Evolutionary conservation across 2,329 filamentous ascomycete species (phyloP).

Genomic region (Pyrenochaeta sp.): DNA sequence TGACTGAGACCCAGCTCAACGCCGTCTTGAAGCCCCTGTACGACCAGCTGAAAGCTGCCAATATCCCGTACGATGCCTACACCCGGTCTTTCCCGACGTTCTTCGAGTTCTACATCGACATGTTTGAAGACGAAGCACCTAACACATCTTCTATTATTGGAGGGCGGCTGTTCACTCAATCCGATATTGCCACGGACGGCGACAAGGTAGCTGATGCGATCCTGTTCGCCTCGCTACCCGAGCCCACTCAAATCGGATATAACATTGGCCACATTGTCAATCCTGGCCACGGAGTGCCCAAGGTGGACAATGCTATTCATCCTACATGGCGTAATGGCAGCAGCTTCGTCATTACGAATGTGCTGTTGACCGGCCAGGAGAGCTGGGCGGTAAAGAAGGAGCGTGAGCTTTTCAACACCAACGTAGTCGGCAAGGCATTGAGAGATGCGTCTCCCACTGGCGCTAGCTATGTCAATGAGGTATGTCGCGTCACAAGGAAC

Average conservation of each 20-base stretch:
- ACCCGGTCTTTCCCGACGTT: constrained; percentile 44
- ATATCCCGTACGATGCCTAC: constrained; percentile 40
- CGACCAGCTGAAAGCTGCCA: constrained; percentile 36
- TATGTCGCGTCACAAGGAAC: constrained; percentile 6
- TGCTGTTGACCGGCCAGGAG: constrained; percentile 39
- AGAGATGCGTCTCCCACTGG: constrained; percentile 41
- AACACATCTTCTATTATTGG: constrained; percentile 42
- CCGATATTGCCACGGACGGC: constrained; percentile 35
- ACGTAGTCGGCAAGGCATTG: constrained; percentile 40
- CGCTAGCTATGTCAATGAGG: constrained; percentile 48
- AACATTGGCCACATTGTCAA: constrained; percentile 46
- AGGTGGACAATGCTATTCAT: constrained; percentile 46
- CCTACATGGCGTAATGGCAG: constrained; percentile 46
- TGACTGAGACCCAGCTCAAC: constrained; percentile 37
- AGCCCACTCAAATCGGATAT: constrained; percentile 31
- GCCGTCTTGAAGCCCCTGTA: constrained; percentile 39
- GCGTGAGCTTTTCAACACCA: constrained; percentile 37
- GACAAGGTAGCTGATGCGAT: constrained; percentile 37
- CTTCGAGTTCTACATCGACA: constrained; percentile 48
- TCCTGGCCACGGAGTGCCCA: constrained; percentile 38
- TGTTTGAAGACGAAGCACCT: constrained; percentile 46
- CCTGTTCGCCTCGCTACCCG: constrained; percentile 33
- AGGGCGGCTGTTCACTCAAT: constrained; percentile 42
- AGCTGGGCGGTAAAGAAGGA: constrained; percentile 42
- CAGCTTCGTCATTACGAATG: constrained; percentile 46